phyloP scores from a whole-genome alignment of 2,329 filamentous ascomycete species.

The Fusarium xylarioides region DNA sequence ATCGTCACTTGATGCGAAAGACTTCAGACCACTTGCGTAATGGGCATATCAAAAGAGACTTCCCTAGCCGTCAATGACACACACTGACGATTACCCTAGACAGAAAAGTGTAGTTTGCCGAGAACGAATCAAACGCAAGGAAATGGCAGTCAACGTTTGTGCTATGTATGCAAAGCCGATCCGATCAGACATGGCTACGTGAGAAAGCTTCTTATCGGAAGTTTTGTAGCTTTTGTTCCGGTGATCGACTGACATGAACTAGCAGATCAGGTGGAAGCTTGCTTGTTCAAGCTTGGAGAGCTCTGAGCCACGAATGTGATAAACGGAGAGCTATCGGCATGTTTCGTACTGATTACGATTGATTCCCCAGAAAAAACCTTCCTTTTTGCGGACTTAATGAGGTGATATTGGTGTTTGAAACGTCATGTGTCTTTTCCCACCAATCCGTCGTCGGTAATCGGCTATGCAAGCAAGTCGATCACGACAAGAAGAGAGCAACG shows the following conservation, averaged over 20 bases:
- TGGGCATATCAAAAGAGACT: constrained; percentile 11
- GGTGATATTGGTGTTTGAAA: constrained; percentile 25
- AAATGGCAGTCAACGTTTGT: constrained; percentile 10
- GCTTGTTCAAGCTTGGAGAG: not conserved
- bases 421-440: constrained; percentile 26
- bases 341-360: constrained; percentile 1
- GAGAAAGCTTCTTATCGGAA: constrained; percentile 1
- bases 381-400: constrained; percentile 6
- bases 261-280: constrained; percentile 7
- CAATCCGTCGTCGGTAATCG: constrained; percentile 30
- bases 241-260: not conserved
- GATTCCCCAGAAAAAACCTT: constrained; percentile 13
- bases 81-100: constrained; percentile 27
- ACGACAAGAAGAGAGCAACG: not conserved
- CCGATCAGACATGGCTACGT: not conserved
- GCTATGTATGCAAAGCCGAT: constrained; percentile 26
- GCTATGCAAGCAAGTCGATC: constrained; percentile 33
- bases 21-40: constrained; percentile 27
- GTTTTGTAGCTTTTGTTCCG: not conserved
- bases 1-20: constrained; percentile 15
- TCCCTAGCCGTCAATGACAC: constrained; percentile 16
- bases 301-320: not conserved
- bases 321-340: not conserved
- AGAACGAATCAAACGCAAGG: constrained; percentile 16
- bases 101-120: not conserved